These are phyloP conservation scores for Phytophthora foliorum DNA, from an alignment of 352 stramenopile genomes.

Conservation along the genomic window DNA sequence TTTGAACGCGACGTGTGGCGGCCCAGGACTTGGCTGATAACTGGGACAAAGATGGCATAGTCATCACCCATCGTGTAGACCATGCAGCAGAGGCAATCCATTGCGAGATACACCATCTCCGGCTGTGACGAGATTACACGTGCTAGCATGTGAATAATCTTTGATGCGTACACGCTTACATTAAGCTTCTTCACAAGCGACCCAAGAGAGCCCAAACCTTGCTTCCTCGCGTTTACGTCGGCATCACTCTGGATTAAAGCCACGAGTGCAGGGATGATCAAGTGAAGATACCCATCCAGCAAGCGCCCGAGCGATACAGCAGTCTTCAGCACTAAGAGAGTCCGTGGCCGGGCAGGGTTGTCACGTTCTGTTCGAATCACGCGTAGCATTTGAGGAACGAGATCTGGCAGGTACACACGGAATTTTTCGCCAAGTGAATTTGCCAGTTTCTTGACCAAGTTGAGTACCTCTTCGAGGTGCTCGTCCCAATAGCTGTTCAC, in stretches of 20 bases:
- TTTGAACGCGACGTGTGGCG: conserved; percentile 74
- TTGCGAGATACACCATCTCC: conserved; percentile 87
- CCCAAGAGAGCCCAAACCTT: conserved; percentile 82
- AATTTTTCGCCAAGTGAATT: conserved; percentile 89
- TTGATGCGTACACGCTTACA: conserved; percentile 88
- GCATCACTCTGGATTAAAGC: conserved; percentile 87
- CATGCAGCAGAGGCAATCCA: conserved; percentile 92
- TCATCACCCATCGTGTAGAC: conserved; percentile 92
- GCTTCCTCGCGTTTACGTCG: conserved; percentile 82
- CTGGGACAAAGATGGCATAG: conserved; percentile 90
- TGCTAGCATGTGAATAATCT: conserved; percentile 92
- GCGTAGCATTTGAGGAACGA: conserved; percentile 91
- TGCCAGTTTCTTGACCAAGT: conserved; percentile 95
- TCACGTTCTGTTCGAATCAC: conserved; percentile 88
- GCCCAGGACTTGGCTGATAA: conserved; percentile 86
- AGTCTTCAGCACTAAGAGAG: conserved; percentile 83
- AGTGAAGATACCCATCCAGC: conserved; percentile 86
- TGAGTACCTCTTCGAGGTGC: conserved; percentile 97
- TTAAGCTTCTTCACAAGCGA: conserved; percentile 92
- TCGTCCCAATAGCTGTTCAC: conserved; percentile 89
- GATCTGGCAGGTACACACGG: conserved; percentile 87
- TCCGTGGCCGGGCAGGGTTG: conserved; percentile 70
- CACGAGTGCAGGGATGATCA: conserved; percentile 87
- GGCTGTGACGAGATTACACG: conserved; percentile 85
- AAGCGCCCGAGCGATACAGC: conserved; percentile 78